These are phyloP conservation scores for Lipomyces kockii DNA, from an alignment of 805 yeast species.

Conservation along the genomic window DNA sequence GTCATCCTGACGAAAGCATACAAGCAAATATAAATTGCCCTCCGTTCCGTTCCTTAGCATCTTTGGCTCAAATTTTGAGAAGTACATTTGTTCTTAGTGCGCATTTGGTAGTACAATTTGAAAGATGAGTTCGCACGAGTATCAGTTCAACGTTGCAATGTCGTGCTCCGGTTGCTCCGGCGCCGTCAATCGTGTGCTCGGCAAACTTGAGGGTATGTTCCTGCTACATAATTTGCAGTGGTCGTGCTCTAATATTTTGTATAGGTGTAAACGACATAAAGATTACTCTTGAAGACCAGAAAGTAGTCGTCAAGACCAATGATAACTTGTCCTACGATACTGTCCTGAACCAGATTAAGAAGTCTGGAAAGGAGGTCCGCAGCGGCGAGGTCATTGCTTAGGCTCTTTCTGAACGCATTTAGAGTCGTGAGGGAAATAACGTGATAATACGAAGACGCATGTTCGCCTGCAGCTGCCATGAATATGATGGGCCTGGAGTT, in stretches of 20 bases:
- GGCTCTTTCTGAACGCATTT: neutral
- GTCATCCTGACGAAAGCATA: neutral
- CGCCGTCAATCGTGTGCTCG: conserved; percentile 75
- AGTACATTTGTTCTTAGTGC: neutral
- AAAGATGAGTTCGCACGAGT: conserved; percentile 60
- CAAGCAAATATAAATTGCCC: neutral
- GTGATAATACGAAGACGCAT: neutral
- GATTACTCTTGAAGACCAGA: conserved; percentile 77
- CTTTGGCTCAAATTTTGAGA: neutral
- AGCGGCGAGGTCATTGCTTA: conserved; percentile 62
- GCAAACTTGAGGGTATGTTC: conserved; percentile 29
- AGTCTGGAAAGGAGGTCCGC: conserved; percentile 86
- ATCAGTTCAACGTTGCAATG: conserved; percentile 84
- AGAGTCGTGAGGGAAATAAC: neutral
- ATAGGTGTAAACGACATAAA: conserved; percentile 74
- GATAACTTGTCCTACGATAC: conserved; percentile 67
- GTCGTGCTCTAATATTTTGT: conserved; percentile 45
- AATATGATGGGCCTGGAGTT: neutral
- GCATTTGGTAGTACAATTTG: neutral
- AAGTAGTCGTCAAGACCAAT: conserved; percentile 74
- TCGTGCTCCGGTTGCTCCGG: conserved; percentile 82
- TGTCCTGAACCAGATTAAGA: conserved; percentile 77
- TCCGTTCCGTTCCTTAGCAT: neutral
- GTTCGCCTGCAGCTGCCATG: neutral
- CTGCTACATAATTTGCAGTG: neutral